A percentile compares a stretch with the other conserved stretches of the same genome.
Evolutionary conservation across 2,329 filamentous ascomycete genomes (phyloP).

Genomic region (Alternaria hordeiaustralica): DNA sequence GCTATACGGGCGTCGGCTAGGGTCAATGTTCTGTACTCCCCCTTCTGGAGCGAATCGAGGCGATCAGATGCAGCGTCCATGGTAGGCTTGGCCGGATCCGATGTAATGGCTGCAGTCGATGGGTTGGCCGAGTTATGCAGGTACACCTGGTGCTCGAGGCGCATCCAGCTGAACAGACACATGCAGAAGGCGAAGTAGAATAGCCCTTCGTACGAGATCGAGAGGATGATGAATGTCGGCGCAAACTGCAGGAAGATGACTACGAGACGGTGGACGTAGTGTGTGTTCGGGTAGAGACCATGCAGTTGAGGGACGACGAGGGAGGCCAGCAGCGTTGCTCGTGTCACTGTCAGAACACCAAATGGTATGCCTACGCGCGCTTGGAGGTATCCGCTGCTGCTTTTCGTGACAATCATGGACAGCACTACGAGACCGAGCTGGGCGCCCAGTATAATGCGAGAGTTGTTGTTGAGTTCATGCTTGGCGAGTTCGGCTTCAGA

Average conservation of each 20-base stretch:
- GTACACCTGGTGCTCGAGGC: constrained; percentile 83
- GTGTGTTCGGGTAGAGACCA: constrained; percentile 76
- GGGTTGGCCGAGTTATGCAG: constrained; percentile 39
- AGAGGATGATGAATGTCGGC: constrained; percentile 92
- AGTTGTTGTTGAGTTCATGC: constrained; percentile 54
- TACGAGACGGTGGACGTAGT: constrained; percentile 89
- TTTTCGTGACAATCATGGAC: constrained; percentile 84
- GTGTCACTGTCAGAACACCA: constrained; percentile 87
- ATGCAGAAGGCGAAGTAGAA: constrained; percentile 92
- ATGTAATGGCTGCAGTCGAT: constrained; percentile 13
- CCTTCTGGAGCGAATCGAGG: constrained; percentile 37
- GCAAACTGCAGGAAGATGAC: constrained; percentile 92
- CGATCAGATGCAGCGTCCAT: constrained; percentile 48
- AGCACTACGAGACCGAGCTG: constrained; percentile 80
- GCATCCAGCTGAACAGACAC: constrained; percentile 85
- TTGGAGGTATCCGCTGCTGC: constrained; percentile 83
- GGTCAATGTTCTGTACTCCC: constrained; percentile 69
- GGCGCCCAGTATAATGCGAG: constrained; percentile 68
- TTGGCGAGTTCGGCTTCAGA: constrained; percentile 38
- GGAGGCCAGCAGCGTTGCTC: constrained; percentile 77
- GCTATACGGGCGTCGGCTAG: constrained; percentile 87
- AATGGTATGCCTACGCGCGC: constrained; percentile 82
- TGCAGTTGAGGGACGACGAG: constrained; percentile 83
- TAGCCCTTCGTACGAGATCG: constrained; percentile 94
- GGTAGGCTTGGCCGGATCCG: constrained; percentile 44